Evolutionary conservation across 495 filamentous ascomycete genomes (phyloP).

Genomic region (Penicillium macrosclerotiorum): DNA sequence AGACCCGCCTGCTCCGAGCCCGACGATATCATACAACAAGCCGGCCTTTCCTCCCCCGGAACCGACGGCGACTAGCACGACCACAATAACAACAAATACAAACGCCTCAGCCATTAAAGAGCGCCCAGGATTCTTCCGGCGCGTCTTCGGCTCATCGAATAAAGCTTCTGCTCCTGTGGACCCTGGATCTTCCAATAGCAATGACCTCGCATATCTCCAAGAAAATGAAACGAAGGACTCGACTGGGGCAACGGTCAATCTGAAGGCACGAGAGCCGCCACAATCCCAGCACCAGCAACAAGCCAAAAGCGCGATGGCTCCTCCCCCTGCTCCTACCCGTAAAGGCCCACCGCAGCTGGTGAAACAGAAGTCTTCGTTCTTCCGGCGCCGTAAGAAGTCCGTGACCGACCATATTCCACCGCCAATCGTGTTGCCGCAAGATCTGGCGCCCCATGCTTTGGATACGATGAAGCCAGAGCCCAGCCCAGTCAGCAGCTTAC

Average conservation of each 20-base stretch:
- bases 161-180: slow-evolving; percentile 38
- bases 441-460: slow-evolving; percentile 25
- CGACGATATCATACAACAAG: slow-evolving; percentile 54
- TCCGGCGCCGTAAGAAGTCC: slow-evolving; percentile 89
- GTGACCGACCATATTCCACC: slow-evolving; percentile 54
- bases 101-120: slow-evolving; percentile 49
- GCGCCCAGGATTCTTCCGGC: slow-evolving; percentile 84
- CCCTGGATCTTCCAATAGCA: slow-evolving; percentile 10
- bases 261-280: slow-evolving; percentile 19
- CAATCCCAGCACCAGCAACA: slow-evolving; percentile 14
- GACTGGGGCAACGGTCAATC: slow-evolving; percentile 14
- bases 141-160: slow-evolving; percentile 71
- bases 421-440: slow-evolving; percentile 45
- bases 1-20: slow-evolving; percentile 48
- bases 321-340: slow-evolving; percentile 38
- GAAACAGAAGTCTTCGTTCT: slow-evolving; percentile 92
- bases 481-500: slow-evolving; percentile 86
- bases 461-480: slow-evolving; percentile 42
- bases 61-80: slow-evolving; percentile 20
- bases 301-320: slow-evolving; percentile 22
- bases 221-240: slow-evolving; percentile 29
- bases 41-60: slow-evolving; percentile 34
- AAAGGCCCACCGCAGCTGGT: slow-evolving; percentile 55
- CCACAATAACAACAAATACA: slow-evolving; percentile 8
- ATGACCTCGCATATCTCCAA: slow-evolving; percentile 23